Percentiles rank a stretch among this genome's conserved stretches.
phyloP scores from a whole-genome alignment of 1,284 basidiomycete genomes.

The Leucocoprinus gongylophorus region DNA sequence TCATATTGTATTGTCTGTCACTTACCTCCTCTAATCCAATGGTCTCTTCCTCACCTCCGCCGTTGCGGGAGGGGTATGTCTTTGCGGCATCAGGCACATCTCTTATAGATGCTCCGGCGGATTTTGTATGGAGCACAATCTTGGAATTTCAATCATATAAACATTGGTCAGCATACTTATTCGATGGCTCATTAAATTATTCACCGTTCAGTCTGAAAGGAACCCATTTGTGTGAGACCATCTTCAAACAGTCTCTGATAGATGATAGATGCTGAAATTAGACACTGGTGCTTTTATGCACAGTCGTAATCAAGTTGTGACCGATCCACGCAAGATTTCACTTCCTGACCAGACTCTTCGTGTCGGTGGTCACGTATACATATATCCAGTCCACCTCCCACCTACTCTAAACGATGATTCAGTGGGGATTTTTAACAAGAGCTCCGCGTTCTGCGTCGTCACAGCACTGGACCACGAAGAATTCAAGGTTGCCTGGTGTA shows the following conservation, averaged over 20 bases:
- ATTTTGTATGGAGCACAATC: slow-evolving; percentile 43
- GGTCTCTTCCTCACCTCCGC: slow-evolving; percentile 10
- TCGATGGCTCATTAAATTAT: neutral
- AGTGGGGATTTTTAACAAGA: slow-evolving; percentile 25
- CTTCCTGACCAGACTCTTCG: slow-evolving; percentile 43
- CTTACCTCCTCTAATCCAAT: neutral
- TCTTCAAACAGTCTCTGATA: slow-evolving; percentile 13
- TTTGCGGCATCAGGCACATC: slow-evolving; percentile 33
- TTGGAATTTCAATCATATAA: slow-evolving; percentile 43
- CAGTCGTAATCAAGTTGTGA: slow-evolving; percentile 51
- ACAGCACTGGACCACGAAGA: slow-evolving; percentile 44
- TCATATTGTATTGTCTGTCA: too few species aligned
- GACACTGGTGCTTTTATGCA: neutral
- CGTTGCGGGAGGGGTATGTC: slow-evolving; percentile 26
- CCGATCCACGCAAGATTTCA: slow-evolving; percentile 35
- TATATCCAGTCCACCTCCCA: slow-evolving; percentile 51
- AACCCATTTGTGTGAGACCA: slow-evolving; percentile 55
- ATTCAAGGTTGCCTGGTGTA: slow-evolving; percentile 53
- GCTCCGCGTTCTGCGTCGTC: slow-evolving; percentile 36
- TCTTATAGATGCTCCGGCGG: slow-evolving; percentile 40
- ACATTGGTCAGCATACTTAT: slow-evolving; percentile 39
- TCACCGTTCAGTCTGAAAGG: slow-evolving; percentile 33
- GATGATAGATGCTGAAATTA: slow-evolving; percentile 14
- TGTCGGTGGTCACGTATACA: slow-evolving; percentile 40
- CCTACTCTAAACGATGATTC: slow-evolving; percentile 40